Percentiles rank a stretch among this genome's conserved stretches.
phyloP scores from a whole-genome alignment of 202 grass and related monocot genomes.

The Panicum virgatum region DNA sequence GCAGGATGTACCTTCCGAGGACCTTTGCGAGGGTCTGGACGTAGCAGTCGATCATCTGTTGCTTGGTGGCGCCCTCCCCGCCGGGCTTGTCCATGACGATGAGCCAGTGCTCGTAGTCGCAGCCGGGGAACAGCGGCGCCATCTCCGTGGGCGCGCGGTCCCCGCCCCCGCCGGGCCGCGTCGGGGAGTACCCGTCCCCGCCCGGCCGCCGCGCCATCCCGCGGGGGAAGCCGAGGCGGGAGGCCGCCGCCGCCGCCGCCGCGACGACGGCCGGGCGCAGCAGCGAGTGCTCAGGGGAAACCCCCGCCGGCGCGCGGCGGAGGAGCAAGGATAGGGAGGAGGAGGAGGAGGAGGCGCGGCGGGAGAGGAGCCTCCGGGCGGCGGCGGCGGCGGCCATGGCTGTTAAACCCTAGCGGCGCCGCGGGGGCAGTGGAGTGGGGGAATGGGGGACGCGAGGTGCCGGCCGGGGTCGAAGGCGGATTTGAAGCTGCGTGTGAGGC shows the following conservation, averaged over 20 bases:
- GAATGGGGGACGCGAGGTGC: not conserved
- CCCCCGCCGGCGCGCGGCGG: conserved; percentile 10
- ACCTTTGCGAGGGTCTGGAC: conserved; percentile 76
- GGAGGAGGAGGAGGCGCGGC: conserved; percentile 40
- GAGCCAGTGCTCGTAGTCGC: conserved; percentile 98
- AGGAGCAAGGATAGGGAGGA: conserved; percentile 28
- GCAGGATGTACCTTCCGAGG: conserved; percentile 52
- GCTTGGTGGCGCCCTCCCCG: conserved; percentile 65
- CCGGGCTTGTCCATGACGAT: conserved; percentile 92
- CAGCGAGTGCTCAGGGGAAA: conserved; percentile 9
- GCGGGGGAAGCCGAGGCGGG: conserved; percentile 50
- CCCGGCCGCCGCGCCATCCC: conserved; percentile 55
- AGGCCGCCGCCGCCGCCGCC: conserved; percentile 27
- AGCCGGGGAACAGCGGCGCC: conserved; percentile 82
- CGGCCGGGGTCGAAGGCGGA: not conserved
- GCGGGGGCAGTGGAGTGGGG: not conserved
- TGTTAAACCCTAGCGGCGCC: conserved; percentile 43
- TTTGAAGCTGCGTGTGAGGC: not conserved
- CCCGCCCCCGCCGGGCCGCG: conserved; percentile 26
- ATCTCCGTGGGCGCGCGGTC: conserved; percentile 70
- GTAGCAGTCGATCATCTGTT: conserved; percentile 89
- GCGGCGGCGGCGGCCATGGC: conserved; percentile 50
- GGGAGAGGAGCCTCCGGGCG: conserved; percentile 51
- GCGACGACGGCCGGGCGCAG: conserved; percentile 40
- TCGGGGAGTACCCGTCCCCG: conserved; percentile 38